Evolutionary conservation across 495 filamentous ascomycete genomes (phyloP).

Genomic region (Xylaria cubensis): DNA sequence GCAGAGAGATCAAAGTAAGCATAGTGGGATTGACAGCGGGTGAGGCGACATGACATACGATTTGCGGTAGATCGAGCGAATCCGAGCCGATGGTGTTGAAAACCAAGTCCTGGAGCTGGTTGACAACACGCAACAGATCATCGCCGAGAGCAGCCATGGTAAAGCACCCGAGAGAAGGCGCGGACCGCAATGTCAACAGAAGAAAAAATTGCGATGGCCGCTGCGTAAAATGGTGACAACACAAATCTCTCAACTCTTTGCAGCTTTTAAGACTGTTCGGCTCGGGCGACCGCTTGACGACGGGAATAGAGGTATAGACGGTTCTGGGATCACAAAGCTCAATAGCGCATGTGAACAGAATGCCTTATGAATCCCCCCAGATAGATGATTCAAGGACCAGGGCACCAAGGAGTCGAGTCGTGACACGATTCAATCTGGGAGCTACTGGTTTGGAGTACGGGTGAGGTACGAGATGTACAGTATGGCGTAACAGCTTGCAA

Average conservation of each 20-base stretch:
- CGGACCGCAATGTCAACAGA: background rate
- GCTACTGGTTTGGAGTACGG: background rate
- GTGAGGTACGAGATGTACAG: background rate
- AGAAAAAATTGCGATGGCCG: constrained; percentile 17
- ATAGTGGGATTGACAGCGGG: constrained; percentile 12
- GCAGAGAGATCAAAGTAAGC: constrained; percentile 29
- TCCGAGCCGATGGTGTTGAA: constrained; percentile 99
- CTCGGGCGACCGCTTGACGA: background rate
- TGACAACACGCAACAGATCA: constrained; percentile 89
- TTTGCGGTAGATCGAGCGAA: constrained; percentile 95
- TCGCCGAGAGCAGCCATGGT: constrained; percentile 77
- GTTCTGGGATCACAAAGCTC: constrained; percentile 13
- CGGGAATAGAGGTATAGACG: background rate
- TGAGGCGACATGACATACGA: constrained; percentile 65
- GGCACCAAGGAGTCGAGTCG: background rate
- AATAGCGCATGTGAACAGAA: constrained; percentile 13
- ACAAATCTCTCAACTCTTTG: constrained; percentile 11
- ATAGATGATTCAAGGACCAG: background rate
- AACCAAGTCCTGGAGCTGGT: constrained; percentile 96
- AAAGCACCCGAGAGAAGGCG: constrained; percentile 14
- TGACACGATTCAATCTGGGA: constrained; percentile 8
- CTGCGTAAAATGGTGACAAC: constrained; percentile 7
- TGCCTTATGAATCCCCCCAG: background rate
- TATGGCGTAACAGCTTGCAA: constrained; percentile 18
- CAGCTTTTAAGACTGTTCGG: constrained; percentile 10